These are phyloP conservation scores for Phytophthora hibernalis DNA, from an alignment of 352 stramenopile genomes.

Conservation along the genomic window DNA sequence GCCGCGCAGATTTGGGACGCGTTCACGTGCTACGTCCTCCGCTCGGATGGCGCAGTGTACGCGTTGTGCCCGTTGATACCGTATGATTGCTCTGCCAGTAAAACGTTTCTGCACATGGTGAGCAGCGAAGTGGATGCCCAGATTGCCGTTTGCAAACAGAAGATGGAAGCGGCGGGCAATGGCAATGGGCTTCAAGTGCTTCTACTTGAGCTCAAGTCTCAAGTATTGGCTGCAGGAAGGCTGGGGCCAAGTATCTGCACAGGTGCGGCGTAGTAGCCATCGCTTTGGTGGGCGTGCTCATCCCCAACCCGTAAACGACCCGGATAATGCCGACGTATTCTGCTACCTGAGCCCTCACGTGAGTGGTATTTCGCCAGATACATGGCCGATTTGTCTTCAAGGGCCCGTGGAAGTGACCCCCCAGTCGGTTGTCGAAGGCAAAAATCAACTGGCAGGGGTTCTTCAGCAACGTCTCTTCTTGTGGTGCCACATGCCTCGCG, in stretches of 20 bases:
- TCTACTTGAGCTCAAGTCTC: slow-evolving; percentile 76
- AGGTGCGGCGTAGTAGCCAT: slow-evolving; percentile 11
- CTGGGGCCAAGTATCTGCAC: slow-evolving; percentile 44
- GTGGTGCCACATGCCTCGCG: slow-evolving; percentile 52
- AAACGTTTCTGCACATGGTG: slow-evolving; percentile 56
- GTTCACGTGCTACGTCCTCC: slow-evolving; percentile 80
- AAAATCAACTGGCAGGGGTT: slow-evolving; percentile 53
- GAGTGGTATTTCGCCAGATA: slow-evolving; percentile 76
- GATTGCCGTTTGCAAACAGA: slow-evolving; percentile 60
- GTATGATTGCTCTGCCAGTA: slow-evolving; percentile 58
- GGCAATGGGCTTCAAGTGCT: slow-evolving; percentile 38
- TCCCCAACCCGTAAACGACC: slow-evolving; percentile 4
- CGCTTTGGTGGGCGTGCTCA: slow-evolving; percentile 22
- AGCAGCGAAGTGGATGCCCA: slow-evolving; percentile 69
- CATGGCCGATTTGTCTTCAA: slow-evolving; percentile 79
- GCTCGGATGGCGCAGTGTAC: slow-evolving; percentile 75
- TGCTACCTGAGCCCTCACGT: slow-evolving; percentile 65
- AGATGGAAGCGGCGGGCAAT: slow-evolving; percentile 24
- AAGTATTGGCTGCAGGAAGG: slow-evolving; percentile 86
- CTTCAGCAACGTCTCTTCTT: slow-evolving; percentile 59
- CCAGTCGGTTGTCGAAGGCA: slow-evolving; percentile 65
- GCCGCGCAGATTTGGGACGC: slow-evolving; percentile 60
- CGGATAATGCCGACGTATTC: slow-evolving; percentile 33
- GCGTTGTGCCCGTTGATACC: slow-evolving; percentile 76
- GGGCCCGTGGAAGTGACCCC: slow-evolving; percentile 66